Evolutionary conservation across 495 filamentous ascomycete species (phyloP).

Genomic region (Talaromyces thailandensis): DNA sequence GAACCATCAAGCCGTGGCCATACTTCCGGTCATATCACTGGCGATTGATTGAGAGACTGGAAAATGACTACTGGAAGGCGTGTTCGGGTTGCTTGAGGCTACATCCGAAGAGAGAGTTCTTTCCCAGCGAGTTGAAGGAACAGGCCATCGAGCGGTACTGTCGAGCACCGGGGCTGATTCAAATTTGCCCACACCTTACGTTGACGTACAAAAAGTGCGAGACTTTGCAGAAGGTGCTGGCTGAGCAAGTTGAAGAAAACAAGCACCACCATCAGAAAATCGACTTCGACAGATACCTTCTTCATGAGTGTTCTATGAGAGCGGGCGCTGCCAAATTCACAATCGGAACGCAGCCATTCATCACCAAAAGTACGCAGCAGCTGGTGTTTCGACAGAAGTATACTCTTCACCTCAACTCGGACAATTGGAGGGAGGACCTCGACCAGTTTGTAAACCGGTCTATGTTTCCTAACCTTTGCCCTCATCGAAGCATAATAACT

Average conservation of each 20-base stretch:
- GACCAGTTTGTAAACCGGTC: neutral
- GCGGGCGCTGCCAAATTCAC: neutral
- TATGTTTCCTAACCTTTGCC: neutral
- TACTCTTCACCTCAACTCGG: neutral
- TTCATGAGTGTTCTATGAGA: neutral
- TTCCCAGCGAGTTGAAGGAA: neutral
- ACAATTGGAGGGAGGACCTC: neutral
- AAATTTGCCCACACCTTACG: neutral
- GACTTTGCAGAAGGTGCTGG: neutral
- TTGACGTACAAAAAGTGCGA: neutral
- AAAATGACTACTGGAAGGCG: constrained; percentile 10
- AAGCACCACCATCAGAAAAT: neutral
- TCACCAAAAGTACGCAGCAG: neutral
- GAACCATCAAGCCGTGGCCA: neutral
- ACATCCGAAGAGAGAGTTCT: constrained; percentile 12
- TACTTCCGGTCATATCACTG: neutral
- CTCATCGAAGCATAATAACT: neutral
- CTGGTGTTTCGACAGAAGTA: neutral
- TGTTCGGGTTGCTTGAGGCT: constrained; percentile 11
- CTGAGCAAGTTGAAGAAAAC: neutral
- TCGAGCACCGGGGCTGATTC: neutral
- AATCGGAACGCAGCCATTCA: neutral
- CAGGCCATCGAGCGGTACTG: neutral
- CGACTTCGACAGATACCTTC: neutral
- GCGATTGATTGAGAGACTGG: constrained; percentile 8